Evolutionary conservation across 768 basidiomycete genomes (phyloP), one percentile per base, ranked within the genome.

Genomic region (Termitomyces sp.): DNA sequence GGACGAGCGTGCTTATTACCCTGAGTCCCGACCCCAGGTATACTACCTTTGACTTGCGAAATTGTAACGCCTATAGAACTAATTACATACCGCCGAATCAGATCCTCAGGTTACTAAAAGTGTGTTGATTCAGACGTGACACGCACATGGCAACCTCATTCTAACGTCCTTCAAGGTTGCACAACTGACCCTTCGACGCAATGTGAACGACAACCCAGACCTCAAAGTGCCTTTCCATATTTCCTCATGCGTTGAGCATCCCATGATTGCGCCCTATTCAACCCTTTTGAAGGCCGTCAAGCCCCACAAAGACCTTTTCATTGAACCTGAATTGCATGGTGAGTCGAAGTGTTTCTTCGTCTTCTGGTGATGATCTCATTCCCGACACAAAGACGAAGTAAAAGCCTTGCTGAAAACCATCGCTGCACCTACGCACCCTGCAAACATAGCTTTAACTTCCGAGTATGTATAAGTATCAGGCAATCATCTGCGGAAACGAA

Each of bases 1-100:
- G 26, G 75, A 76, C 52, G 71, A 74, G 43, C 77, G 76, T 60
- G 83, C 83, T 1, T 85, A 85, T 62, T 85, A 85, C 63, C 48
- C 66, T 0, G 70, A 60, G 33, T 83, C 81, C 44, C 75, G 80
- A 36, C 75, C 73, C 46, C 75, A 79, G 69, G 84, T 82, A 57
- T 59, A 71, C 63, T 8, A 49, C 5, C 8, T 7, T 43, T 26
- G 24, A n/a, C 8, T 11, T 38, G 41, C 6, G 16, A 5, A 5
- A 7, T 48, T 4, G 40, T 57, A n/a, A 61, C 13, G 40, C 14
- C 20, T 11, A 18, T 62, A 35, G 3, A 33, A 32, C 38, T 52
- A 18, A 52, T 40, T n/a, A 33, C 28, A 30, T 5, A 18, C 38
- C 26, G 24, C 50, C 24, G 28, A 57, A 56, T 36, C 54, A 84